phyloP scores from a whole-genome alignment of 2,329 filamentous ascomycete genomes.

The Nigrograna mackinnonii region DNA sequence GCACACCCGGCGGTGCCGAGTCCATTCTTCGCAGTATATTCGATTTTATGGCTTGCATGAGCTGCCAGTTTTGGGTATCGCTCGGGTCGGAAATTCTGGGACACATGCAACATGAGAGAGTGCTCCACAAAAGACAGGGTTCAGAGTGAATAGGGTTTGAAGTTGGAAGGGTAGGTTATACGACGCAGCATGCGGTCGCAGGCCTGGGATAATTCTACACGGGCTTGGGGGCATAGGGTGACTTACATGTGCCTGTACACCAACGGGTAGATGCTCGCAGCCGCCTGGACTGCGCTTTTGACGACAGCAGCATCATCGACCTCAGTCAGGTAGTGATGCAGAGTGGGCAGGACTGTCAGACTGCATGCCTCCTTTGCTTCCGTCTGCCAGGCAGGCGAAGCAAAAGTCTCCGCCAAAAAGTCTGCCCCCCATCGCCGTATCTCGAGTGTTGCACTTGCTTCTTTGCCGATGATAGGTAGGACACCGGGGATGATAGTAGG shows the following conservation, averaged over 20 bases:
- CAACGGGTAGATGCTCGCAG: slow-evolving; percentile 89
- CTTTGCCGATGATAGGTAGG: slow-evolving; percentile 81
- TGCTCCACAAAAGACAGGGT: slow-evolving; percentile 23
- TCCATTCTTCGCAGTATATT: slow-evolving; percentile 91
- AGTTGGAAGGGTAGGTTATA: no score
- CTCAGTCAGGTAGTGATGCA: slow-evolving; percentile 55
- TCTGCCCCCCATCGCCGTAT: slow-evolving; percentile 94
- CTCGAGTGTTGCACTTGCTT: slow-evolving; percentile 67
- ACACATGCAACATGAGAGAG: slow-evolving; percentile 38
- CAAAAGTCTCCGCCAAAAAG: slow-evolving; percentile 94
- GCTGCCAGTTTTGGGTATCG: slow-evolving; percentile 82
- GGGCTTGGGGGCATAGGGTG: slow-evolving; percentile 5
- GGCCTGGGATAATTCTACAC: neutral
- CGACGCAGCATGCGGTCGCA: slow-evolving; percentile 23
- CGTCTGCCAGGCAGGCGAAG: slow-evolving; percentile 79
- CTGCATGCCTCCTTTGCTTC: slow-evolving; percentile 81
- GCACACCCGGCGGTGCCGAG: slow-evolving; percentile 71
- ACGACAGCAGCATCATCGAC: slow-evolving; percentile 79
- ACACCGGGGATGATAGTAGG: slow-evolving; percentile 89
- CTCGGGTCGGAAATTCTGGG: slow-evolving; percentile 82
- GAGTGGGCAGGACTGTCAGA: slow-evolving; percentile 74
- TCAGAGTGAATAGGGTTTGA: slow-evolving; percentile 1
- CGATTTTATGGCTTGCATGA: slow-evolving; percentile 85
- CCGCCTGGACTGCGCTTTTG: slow-evolving; percentile 84
- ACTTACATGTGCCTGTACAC: slow-evolving; percentile 95